phyloP scores from a whole-genome alignment of 306 rosid genomes.

The Echinosophora koreensis region DNA sequence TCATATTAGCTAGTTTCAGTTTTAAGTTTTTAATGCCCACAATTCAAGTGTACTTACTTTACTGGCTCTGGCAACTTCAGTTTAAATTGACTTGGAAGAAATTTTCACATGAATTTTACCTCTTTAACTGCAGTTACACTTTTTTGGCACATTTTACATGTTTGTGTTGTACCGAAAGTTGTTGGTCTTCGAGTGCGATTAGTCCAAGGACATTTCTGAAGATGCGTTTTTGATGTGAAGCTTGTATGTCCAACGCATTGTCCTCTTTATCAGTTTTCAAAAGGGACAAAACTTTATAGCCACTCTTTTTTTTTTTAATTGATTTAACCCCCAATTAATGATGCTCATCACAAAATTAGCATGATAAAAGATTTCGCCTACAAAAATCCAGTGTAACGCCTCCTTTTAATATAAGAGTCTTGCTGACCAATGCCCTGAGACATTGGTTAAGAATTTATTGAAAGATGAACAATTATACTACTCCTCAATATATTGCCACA shows the following conservation, averaged over 20 bases:
- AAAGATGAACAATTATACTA: too few relatives aligned
- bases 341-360: constrained; percentile 23
- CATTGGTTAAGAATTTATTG: too few relatives aligned
- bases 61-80: constrained; percentile 24
- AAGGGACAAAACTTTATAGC: constrained; percentile 32
- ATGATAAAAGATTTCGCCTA: not conserved
- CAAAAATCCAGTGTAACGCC: not conserved
- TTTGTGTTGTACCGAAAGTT: not conserved
- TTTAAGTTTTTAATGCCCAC: constrained; percentile 36
- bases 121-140: constrained; percentile 11
- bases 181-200: not conserved
- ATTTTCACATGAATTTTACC: constrained; percentile 38
- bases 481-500: too few relatives aligned
- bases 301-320: not conserved
- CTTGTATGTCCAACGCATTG: constrained; percentile 8
- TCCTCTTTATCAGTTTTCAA: constrained; percentile 24
- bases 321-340: not conserved
- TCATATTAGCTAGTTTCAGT: constrained; percentile 15
- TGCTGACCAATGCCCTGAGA: too few relatives aligned
- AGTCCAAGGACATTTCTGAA: constrained; percentile 1
- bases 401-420: not conserved
- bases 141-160: constrained; percentile 11
- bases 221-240: constrained; percentile 25
- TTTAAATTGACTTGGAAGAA: constrained; percentile 38
- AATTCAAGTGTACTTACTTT: constrained; percentile 33